Percentiles rank a stretch among this genome's conserved stretches.
Conservation (phyloP, 345 rosid genomes). For the Lenwebbia sp. region DNA sequence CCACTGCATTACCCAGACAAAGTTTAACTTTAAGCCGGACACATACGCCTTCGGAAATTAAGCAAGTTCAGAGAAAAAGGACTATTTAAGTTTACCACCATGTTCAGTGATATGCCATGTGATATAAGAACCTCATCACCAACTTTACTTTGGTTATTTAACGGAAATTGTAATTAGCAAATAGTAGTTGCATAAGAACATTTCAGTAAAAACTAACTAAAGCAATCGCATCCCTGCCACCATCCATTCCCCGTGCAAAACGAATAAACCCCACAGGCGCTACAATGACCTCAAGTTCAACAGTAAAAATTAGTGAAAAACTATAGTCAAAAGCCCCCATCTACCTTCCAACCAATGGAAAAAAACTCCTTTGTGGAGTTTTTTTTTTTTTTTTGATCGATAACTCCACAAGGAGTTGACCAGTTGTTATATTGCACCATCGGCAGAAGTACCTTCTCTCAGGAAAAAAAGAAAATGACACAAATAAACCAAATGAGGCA, state of each 20-base stretch:
- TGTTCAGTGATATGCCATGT: not conserved
- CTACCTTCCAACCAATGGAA: not conserved
- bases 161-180: not conserved
- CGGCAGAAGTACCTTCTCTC: not conserved
- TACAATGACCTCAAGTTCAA: not conserved
- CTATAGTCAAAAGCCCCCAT: not conserved
- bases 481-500: not conserved
- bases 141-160: not conserved
- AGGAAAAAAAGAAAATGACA: not conserved
- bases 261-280: not conserved
- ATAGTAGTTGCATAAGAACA: not conserved
- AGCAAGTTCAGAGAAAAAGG: not conserved
- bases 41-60: not conserved
- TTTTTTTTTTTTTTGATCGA: too few species aligned
- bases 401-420: not conserved
- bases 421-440: not conserved
- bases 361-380: too few species aligned
- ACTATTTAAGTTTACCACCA: not conserved
- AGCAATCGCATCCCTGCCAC: not conserved
- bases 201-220: not conserved
- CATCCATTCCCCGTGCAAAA: not conserved
- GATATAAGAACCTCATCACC: not conserved
- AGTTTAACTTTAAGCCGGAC: not conserved
- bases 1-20: not conserved
- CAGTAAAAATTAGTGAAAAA: not conserved